These are phyloP conservation scores for Lentinula edodes DNA, from an alignment of 768 basidiomycete species.

Conservation along the genomic window DNA sequence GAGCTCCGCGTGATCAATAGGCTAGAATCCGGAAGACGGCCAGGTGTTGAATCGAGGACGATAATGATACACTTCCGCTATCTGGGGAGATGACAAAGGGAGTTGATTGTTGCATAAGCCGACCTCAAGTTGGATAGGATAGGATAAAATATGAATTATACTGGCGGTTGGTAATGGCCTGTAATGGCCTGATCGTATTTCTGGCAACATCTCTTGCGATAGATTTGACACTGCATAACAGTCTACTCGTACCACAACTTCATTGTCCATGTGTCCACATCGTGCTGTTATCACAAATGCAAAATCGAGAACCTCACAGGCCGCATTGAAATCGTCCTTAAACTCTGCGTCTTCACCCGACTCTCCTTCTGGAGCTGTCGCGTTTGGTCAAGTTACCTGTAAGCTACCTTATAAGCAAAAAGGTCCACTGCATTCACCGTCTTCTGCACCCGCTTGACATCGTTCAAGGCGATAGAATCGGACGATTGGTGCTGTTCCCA, in stretches of 20 bases:
- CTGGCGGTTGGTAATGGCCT: constrained; percentile 69
- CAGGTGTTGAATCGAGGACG: constrained; percentile 86
- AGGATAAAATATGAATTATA: no score
- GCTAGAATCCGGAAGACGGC: constrained; percentile 72
- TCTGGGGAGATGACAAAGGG: constrained; percentile 84
- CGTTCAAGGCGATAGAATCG: constrained; percentile 75
- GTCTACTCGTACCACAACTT: constrained; percentile 74
- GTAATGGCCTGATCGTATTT: constrained; percentile 93
- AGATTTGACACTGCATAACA: constrained; percentile 55
- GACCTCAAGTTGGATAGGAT: constrained; percentile 43
- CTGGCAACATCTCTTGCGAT: constrained; percentile 31
- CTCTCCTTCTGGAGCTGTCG: constrained; percentile 30
- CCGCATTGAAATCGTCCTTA: constrained; percentile 96
- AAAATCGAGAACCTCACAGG: constrained; percentile 95
- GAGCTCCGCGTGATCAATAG: constrained; percentile 67
- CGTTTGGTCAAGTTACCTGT: constrained; percentile 38
- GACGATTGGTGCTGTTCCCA: constrained; percentile 32
- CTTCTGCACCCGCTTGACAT: constrained; percentile 57
- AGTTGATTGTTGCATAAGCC: constrained; percentile 71
- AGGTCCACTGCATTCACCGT: constrained; percentile 51
- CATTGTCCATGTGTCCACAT: constrained; percentile 43
- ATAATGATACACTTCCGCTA: constrained; percentile 92
- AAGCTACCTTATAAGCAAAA: constrained; percentile 46
- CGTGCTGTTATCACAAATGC: constrained; percentile 73
- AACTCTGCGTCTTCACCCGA: constrained; percentile 72